Evolutionary conservation across 2,329 filamentous ascomycete genomes (phyloP).

Genomic region (Aspergillus brasiliensis): DNA sequence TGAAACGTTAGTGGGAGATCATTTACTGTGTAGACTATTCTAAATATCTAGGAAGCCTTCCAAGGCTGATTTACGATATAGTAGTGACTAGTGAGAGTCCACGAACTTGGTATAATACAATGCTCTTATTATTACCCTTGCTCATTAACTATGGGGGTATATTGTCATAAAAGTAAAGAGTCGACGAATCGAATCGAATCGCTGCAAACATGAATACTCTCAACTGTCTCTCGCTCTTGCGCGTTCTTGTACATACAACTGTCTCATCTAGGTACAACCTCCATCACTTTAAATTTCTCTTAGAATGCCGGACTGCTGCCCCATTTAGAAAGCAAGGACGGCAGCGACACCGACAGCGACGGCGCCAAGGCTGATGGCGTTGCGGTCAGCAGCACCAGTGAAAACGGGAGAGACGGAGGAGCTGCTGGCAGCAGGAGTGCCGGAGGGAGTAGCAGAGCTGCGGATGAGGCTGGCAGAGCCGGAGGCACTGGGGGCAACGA

Average conservation of each 20-base stretch:
- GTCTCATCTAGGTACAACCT: background rate
- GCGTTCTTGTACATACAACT: constrained; percentile 2
- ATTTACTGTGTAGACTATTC: no score
- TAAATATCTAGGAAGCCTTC: no score
- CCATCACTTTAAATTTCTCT: background rate
- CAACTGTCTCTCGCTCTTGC: background rate
- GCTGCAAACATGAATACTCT: background rate
- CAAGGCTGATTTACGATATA: no score
- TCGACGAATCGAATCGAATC: background rate
- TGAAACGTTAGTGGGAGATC: constrained; percentile 9
- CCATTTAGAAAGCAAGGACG: constrained; percentile 38
- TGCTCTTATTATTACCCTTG: background rate
- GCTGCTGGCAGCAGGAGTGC: constrained; percentile 16
- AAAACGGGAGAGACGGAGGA: constrained; percentile 20
- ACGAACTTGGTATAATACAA: background rate
- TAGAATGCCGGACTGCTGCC: background rate
- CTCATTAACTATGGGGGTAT: background rate
- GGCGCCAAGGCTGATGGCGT: constrained; percentile 37
- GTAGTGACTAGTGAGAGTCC: no score
- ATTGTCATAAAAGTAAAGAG: background rate
- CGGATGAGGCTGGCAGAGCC: constrained; percentile 9
- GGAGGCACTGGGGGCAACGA: constrained; percentile 14
- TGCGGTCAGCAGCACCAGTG: constrained; percentile 39
- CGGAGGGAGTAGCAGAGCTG: constrained; percentile 16
- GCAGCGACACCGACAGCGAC: constrained; percentile 38